These are phyloP conservation scores for Jackrogersella minutella DNA, from an alignment of 495 filamentous ascomycete genomes.

Conservation along the genomic window DNA sequence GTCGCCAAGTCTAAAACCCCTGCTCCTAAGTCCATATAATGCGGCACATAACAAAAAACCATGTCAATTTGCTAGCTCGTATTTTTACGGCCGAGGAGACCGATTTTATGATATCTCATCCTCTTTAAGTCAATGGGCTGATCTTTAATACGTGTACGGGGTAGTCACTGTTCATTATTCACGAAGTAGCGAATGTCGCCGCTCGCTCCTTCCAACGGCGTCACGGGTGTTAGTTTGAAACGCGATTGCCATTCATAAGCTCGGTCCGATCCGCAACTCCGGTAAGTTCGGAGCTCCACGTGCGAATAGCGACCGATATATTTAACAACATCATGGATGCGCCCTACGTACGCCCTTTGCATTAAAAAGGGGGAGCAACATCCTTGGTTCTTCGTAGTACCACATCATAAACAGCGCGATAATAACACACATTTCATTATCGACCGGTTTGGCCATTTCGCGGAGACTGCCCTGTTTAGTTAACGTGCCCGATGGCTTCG, in stretches of 20 bases:
- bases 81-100: background rate
- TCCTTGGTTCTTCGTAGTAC: slow-evolving; percentile 21
- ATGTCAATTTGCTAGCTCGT: background rate
- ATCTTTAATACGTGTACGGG: background rate
- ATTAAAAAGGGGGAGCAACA: slow-evolving; percentile 19
- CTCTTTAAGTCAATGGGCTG: background rate
- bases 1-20: background rate
- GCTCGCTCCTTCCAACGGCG: background rate
- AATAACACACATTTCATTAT: background rate
- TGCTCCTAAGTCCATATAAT: slow-evolving; percentile 1
- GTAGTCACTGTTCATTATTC: background rate
- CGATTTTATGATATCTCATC: slow-evolving; percentile 9
- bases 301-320: background rate
- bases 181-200: background rate
- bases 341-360: background rate
- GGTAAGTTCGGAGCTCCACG: slow-evolving; percentile 31
- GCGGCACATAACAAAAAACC: background rate
- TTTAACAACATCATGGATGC: background rate
- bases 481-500: slow-evolving; percentile 21
- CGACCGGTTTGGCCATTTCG: background rate
- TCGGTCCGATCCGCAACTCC: slow-evolving; percentile 35
- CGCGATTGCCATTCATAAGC: slow-evolving; percentile 17
- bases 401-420: background rate
- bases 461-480: slow-evolving; percentile 18
- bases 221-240: slow-evolving; percentile 11